phyloP scores from a whole-genome alignment of 108 stramenopile species.

The Discostella stelligeroides region DNA sequence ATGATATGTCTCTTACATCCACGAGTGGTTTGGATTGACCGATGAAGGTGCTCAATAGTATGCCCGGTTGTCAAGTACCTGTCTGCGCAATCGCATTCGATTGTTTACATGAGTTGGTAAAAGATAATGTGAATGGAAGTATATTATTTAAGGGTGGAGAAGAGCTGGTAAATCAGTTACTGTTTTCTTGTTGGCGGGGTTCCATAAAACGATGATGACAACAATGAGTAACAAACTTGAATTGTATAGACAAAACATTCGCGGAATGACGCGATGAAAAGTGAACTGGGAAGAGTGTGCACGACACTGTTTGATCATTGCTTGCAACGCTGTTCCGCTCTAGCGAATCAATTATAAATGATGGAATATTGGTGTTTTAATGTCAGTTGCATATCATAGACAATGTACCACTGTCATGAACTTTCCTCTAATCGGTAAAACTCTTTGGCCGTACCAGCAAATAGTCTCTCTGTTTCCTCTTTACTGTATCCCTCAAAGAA shows the following conservation, averaged over 20 bases:
- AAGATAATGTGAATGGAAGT: constrained; percentile 85
- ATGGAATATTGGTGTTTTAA: neutral
- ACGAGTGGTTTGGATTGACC: constrained; percentile 97
- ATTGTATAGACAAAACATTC: constrained; percentile 56
- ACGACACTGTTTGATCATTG: constrained; percentile 42
- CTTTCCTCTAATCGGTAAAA: constrained; percentile 56
- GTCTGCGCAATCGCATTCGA: constrained; percentile 91
- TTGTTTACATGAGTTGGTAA: constrained; percentile 91
- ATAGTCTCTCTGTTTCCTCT: constrained; percentile 54
- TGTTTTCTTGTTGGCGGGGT: constrained; percentile 62
- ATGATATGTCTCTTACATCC: constrained; percentile 94
- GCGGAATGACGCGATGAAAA: constrained; percentile 69
- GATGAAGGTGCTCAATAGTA: constrained; percentile 99
- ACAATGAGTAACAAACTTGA: constrained; percentile 58
- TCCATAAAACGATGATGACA: constrained; percentile 20
- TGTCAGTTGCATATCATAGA: too few relatives aligned
- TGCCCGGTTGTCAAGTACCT: too few relatives aligned
- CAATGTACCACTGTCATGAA: neutral
- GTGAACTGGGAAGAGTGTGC: constrained; percentile 85
- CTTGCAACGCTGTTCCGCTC: constrained; percentile 13
- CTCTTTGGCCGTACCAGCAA: constrained; percentile 60
- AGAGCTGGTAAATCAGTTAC: too few relatives aligned
- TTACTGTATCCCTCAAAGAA: constrained; percentile 61
- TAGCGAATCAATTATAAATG: neutral
- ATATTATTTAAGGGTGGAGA: constrained; percentile 69